A percentile compares a stretch with the other conserved stretches of the same genome.
Evolutionary conservation across 78 protist genomes (phyloP).

Genomic region (Dictyostelium brefeldianum): DNA sequence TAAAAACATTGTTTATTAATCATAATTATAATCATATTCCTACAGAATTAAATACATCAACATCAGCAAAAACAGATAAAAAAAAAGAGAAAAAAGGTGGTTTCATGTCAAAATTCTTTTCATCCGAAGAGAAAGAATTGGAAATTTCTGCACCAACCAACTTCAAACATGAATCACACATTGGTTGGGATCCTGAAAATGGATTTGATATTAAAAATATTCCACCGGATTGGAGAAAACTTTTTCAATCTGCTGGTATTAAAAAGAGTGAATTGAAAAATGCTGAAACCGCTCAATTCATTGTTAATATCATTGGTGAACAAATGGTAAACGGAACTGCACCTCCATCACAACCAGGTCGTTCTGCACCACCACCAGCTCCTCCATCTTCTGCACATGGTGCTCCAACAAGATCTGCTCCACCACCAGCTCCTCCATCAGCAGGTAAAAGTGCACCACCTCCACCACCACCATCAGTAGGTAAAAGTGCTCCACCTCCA

Average conservation of each 20-base stretch:
- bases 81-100: constrained; percentile 70
- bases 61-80: constrained; percentile 42
- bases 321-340: constrained; percentile 8
- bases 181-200: constrained; percentile 84
- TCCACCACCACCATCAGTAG: constrained; percentile 29
- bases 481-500: constrained; percentile 23
- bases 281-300: constrained; percentile 82
- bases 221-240: constrained; percentile 86
- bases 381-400: constrained; percentile 15
- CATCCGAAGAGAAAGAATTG: constrained; percentile 25
- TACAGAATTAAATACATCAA: constrained; percentile 8
- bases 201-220: constrained; percentile 80
- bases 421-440: constrained; percentile 41
- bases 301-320: constrained; percentile 82
- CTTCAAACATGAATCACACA: constrained; percentile 80
- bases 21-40: background rate
- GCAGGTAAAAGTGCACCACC: constrained; percentile 6
- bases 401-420: background rate
- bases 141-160: constrained; percentile 80
- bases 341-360: background rate
- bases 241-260: constrained; percentile 87
- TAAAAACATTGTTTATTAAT: background rate
- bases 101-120: constrained; percentile 37
- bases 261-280: constrained; percentile 84
- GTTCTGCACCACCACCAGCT: constrained; percentile 66